Evolutionary conservation across 768 basidiomycete genomes (phyloP), one percentile per base, ranked within the genome.

Genomic region (Agaricus bisporus): DNA sequence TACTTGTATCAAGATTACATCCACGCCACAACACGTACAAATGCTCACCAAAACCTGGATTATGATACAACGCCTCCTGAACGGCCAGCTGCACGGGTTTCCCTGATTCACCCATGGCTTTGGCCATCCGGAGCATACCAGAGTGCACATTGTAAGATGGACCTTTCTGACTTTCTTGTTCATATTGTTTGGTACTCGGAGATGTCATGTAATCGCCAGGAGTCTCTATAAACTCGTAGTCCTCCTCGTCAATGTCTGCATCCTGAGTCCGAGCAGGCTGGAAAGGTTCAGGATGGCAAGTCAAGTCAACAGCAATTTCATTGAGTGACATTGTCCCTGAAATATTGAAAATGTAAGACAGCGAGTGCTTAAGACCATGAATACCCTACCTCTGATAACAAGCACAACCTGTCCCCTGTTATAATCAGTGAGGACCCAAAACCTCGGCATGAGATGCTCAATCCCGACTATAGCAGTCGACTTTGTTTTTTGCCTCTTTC

Each of bases 361-460:
- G 28, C 29, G 35, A 39, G 36, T 46, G 41, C 61, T 68, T 28
- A 46, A 41, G 14, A 29, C n/a, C 18, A 26, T 46, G 2, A 22
- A 20, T 22, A 8, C 2, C 50, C 43, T 26, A 79, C 83, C 85
- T 69, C 86, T 73, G 43, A 88, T 70, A 14, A 91, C 86, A 22
- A 92, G 77, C 9, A 91, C 86, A 45, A 92, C 77, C 64, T 91
- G 85, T 4, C 69, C 71, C 37, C 90, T 75, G 42, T 75, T 75
- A 61, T 93, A 86, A 64, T 92, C 91, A 0, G 88, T 91, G 17
- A 93, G 73, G 3, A 91, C 84, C 89, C 91, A 92, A 64, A 86
- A 92, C 35, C 88, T 75, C 2, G 91, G 90, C 83, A 90, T 86
- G 56, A 83, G 74, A 56, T 80, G 77, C 58, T 85, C 83, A 44